Conservation (phyloP, 2,329 filamentous ascomycete species). For the Aspergillus sp. region DNA sequence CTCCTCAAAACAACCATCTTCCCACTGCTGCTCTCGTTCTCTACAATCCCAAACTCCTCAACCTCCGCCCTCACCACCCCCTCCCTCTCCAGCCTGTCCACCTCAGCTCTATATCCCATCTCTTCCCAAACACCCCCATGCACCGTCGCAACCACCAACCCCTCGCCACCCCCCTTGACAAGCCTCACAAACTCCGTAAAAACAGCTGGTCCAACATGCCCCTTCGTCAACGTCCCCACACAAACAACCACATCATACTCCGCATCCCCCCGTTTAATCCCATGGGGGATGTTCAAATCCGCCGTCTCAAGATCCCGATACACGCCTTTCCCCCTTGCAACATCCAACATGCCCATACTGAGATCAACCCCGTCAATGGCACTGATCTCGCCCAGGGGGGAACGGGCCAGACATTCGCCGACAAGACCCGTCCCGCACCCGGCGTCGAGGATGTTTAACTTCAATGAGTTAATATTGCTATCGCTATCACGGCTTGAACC, state of each 20-base stretch:
- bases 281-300: not conserved
- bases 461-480: too few species aligned
- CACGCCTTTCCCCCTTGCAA: not conserved
- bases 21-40: not conserved
- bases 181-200: not conserved
- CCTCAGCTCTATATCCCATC: not conserved
- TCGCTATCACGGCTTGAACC: too few species aligned
- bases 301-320: not conserved
- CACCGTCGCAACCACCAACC: not conserved
- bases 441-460: not conserved
- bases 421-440: not conserved
- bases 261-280: not conserved
- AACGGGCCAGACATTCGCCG: not conserved
- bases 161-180: not conserved
- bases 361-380: not conserved
- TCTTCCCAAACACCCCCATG: not conserved
- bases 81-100: not conserved
- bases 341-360: not conserved
- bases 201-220: not conserved
- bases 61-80: not conserved
- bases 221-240: not conserved
- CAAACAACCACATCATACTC: not conserved
- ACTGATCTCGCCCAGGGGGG: not conserved
- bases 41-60: not conserved
- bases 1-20: not conserved